Conservation (phyloP, 2,329 filamentous ascomycete genomes). For the Diaporthe caulivora region DNA sequence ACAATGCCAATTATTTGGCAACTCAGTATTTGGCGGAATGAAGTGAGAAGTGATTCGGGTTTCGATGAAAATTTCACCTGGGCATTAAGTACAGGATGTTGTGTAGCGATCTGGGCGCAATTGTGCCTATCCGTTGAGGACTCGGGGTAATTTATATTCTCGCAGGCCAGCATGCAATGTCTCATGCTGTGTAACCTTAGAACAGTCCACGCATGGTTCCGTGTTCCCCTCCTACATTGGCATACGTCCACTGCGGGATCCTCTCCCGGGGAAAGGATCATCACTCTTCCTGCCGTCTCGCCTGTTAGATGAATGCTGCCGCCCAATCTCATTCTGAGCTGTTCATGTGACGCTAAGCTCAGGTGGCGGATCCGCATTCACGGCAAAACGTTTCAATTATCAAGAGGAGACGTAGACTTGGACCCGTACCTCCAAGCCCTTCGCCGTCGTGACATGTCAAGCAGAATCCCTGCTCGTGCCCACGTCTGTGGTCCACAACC, state of each 20-base stretch:
- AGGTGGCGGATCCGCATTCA: slow-evolving; percentile 22
- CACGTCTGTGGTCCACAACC: neutral
- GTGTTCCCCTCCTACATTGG: neutral
- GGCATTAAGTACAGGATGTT: neutral
- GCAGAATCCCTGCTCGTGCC: slow-evolving; percentile 4
- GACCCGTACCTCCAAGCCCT: neutral
- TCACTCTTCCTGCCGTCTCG: neutral
- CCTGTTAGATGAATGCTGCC: neutral
- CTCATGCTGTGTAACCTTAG: slow-evolving; percentile 14
- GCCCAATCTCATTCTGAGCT: neutral
- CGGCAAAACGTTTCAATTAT: neutral
- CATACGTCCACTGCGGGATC: neutral
- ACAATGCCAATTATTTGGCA: neutral
- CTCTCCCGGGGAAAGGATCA: neutral
- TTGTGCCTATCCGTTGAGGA: neutral
- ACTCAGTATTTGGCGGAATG: neutral
- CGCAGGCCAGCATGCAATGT: neutral
- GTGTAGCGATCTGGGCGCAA: neutral
- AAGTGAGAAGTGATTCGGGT: neutral
- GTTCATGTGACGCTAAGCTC: slow-evolving; percentile 4
- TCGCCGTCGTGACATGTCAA: neutral
- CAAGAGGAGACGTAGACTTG: slow-evolving; percentile 1
- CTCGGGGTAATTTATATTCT: slow-evolving; percentile 1
- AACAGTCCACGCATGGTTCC: neutral
- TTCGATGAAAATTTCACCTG: neutral